Evolutionary conservation across 768 basidiomycete species (phyloP).

Genomic region (Amanita phalloides): DNA sequence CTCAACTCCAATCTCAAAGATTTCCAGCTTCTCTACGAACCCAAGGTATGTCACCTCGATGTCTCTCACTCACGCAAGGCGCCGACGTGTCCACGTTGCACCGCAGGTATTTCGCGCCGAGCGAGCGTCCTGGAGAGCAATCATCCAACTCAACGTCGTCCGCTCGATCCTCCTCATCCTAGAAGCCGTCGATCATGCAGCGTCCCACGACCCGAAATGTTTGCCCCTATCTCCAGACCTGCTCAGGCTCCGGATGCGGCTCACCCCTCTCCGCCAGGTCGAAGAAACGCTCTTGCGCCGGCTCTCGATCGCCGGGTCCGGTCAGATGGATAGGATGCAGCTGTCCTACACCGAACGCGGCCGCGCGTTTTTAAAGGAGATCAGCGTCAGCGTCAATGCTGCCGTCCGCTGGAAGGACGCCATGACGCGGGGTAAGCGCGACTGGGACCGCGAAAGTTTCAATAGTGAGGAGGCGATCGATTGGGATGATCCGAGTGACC

Average conservation of each 20-base stretch:
- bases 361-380: conserved; percentile 26
- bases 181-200: conserved; percentile 34
- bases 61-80: neutral
- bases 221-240: conserved; percentile 30
- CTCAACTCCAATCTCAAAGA: conserved; percentile 21
- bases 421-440: conserved; percentile 24
- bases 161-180: conserved; percentile 57
- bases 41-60: conserved; percentile 29
- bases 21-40: conserved; percentile 54
- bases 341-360: conserved; percentile 15
- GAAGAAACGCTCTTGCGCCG: conserved; percentile 50
- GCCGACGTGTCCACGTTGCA: neutral
- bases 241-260: conserved; percentile 43
- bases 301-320: conserved; percentile 37
- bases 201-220: conserved; percentile 16
- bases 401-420: conserved; percentile 37
- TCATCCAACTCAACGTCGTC: conserved; percentile 64
- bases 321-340: conserved; percentile 18
- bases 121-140: conserved; percentile 52
- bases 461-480: conserved; percentile 23
- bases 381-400: conserved; percentile 46
- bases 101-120: conserved; percentile 45
- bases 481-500: conserved; percentile 43
- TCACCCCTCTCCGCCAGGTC: conserved; percentile 50
- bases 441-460: conserved; percentile 15